Conservation (phyloP, 2,329 filamentous ascomycete genomes). For the Fusarium denticulatum region DNA sequence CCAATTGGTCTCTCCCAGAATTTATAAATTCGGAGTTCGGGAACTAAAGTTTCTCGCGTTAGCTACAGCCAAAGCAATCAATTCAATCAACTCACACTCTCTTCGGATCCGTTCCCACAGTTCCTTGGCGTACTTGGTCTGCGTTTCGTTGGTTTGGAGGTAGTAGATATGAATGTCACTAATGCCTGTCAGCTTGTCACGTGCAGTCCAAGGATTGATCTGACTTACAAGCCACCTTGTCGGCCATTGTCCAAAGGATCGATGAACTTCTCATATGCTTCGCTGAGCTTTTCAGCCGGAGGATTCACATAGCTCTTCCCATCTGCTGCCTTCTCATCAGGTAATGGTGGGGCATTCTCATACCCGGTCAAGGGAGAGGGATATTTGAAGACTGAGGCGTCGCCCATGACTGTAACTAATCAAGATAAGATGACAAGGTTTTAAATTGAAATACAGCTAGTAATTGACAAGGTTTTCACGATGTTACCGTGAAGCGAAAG, state of each 20-base stretch:
- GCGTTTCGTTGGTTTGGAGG: constrained; percentile 69
- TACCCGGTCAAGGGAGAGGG: constrained; percentile 67
- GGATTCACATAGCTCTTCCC: constrained; percentile 82
- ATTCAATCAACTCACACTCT: constrained; percentile 55
- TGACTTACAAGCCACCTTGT: constrained; percentile 78
- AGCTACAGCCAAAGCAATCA: too few species aligned
- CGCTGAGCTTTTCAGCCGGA: constrained; percentile 66
- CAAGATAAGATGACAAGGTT: fast-evolving
- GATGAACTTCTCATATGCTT: constrained; percentile 75
- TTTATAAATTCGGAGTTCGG: constrained; percentile 83
- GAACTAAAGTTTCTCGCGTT: constrained; percentile 62
- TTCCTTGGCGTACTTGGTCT: constrained; percentile 73
- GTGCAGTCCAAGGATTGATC: fast-evolving
- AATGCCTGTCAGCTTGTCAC: neutral
- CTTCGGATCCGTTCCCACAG: constrained; percentile 81
- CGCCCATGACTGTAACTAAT: constrained; percentile 16
- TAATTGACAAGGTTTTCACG: fast-evolving
- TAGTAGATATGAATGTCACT: constrained; percentile 89
- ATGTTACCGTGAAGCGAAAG: neutral
- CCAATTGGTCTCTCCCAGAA: constrained; percentile 83
- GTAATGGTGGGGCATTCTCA: constrained; percentile 63
- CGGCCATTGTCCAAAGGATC: constrained; percentile 72
- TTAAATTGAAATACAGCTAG: fast-evolving
- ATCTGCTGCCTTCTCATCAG: constrained; percentile 71
- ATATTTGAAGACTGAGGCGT: constrained; percentile 33